Base-by-base conservation (phyloP, 306 rosid genomes). In the Delonix regia region DNA sequence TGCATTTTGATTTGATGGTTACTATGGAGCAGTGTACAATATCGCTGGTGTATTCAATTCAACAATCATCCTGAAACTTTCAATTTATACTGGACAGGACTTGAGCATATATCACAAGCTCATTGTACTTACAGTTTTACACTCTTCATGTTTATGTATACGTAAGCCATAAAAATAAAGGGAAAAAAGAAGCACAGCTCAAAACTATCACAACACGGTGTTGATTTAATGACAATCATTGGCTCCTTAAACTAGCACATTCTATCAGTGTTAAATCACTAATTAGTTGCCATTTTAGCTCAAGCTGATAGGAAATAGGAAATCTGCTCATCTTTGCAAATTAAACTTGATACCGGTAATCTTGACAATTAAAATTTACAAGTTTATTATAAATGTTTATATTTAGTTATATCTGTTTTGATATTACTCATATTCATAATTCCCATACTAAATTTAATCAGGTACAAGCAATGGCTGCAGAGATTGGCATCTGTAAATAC, bases 381-480 rank as follows among this genome's bases (percentile, higher is more conserved):
- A 42, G 47, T 48, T 60, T 36, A 34, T 76, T 18, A 7, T 45
- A 41, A 24, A 42, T 16, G 45, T 53, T 49, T 30, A 6, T 57
- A 24, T 74, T 67, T 51, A 36, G 45, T 81, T 57, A 9, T 69
- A 21, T 27, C 15, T 71, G 27, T 36, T 57, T 1, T 25, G 19
- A 3, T 30, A 25, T 76, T 71, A 15, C 10, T 60, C 69, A 78
- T 81, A 51, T 73, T 42, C 51, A 55, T 55, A 19, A 62, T 65
- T 65, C n/a, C 70, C 67, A 60, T 81, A 68, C 81, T 79, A 42
- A 81, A 33, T 83, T 34, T 75, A 71, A 48, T 85, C 74, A 91
- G 98, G 84, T 91, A 88, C 85, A 84, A 82, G 74, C 84, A 81
- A 27, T 89, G 94, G 88, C 87, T 93, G 75, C 84, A 82, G 70